Base-by-base conservation (phyloP, 129 eudicot genomes). In the Artemisia tridentata region DNA sequence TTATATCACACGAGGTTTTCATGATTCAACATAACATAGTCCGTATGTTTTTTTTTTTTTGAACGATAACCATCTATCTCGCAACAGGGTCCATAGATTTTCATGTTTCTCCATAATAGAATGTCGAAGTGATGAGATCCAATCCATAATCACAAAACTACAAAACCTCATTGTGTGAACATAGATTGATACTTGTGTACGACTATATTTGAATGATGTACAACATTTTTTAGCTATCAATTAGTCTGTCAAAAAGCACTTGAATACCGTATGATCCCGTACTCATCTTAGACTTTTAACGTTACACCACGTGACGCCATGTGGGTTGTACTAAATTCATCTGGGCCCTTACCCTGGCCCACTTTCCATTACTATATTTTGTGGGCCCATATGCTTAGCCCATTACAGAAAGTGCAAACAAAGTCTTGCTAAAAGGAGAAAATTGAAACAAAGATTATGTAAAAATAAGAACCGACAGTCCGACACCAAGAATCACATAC, bases 201-300 rank as follows among this genome's bases (percentile, higher is more conserved):
- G 46, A 17, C 23, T 67, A 9, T 11, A 6, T 10, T 20, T 65
- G 79, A 72, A 67, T 9, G 46, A 56, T 0, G 73, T 75, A 67
- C 79, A 46, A 75, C 27, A 75, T 46, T 3, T 38, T 67, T 41
- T 11, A 45, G 60, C 68, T 7, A 46, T 59, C 16, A 41, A 51
- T 59, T 14, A 29, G 14, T 16, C 57, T 9, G 45, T 11, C 60
- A 67, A 52, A 61, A 55, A 45, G 81, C 71, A 77, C 71, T 34
- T 75, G 74, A n/a, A 67, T 19, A 70, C 72, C 60, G 67, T 70
- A 69, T 23, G 2, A 69, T 16, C 81, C 81, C 76, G 81, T 77
- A 70, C 72, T 53, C 71, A 63, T 70, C 66, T 70, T 77, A 62
- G 81, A 77, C 76, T 71, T 71, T 77, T 54, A 45, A 31, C 52